Percentiles rank a stretch among this genome's conserved stretches.
These are phyloP conservation scores for Penstemon newberryi DNA, from an alignment of 257 asterid species.

Conservation along the genomic window DNA sequence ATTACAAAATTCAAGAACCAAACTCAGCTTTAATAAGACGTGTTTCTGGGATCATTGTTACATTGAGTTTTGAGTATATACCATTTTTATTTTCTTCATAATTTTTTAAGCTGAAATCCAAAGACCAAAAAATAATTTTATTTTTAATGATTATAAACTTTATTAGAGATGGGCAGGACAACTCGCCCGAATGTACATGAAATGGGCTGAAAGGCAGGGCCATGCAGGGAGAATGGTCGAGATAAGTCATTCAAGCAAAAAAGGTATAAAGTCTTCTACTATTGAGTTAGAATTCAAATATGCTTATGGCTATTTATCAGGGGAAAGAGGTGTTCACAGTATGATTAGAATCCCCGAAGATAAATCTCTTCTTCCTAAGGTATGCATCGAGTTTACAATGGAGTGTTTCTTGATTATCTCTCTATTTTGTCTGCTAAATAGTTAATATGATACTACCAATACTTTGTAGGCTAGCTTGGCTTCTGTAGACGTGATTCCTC, in stretches of 20 bases:
- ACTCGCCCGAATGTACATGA: conserved; percentile 65
- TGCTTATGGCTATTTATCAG: conserved; percentile 69
- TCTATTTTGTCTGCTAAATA: neutral
- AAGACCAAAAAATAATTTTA: too few species aligned
- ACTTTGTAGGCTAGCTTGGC: conserved; percentile 52
- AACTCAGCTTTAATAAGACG: too few species aligned
- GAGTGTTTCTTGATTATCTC: neutral
- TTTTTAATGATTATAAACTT: conserved; percentile 20
- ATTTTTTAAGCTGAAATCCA: too few species aligned
- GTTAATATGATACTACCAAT: conserved; percentile 1
- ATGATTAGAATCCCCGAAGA: conserved; percentile 39
- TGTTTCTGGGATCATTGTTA: too few species aligned
- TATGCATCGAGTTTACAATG: conserved; percentile 28
- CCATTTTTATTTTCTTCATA: too few species aligned
- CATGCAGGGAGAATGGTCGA: conserved; percentile 66
- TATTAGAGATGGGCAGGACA: conserved; percentile 66
- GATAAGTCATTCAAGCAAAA: conserved; percentile 45
- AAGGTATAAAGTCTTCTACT: conserved; percentile 47
- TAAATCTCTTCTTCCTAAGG: conserved; percentile 46
- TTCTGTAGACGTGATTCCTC: conserved; percentile 78
- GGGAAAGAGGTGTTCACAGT: conserved; percentile 75
- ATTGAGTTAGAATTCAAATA: conserved; percentile 71
- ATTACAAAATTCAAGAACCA: too few species aligned
- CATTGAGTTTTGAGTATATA: too few species aligned
- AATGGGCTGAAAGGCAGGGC: conserved; percentile 81